A percentile compares a stretch with the other conserved stretches of the same genome.
Conservation (phyloP, 140 eudicot species). For the Flaveria floridana region DNA sequence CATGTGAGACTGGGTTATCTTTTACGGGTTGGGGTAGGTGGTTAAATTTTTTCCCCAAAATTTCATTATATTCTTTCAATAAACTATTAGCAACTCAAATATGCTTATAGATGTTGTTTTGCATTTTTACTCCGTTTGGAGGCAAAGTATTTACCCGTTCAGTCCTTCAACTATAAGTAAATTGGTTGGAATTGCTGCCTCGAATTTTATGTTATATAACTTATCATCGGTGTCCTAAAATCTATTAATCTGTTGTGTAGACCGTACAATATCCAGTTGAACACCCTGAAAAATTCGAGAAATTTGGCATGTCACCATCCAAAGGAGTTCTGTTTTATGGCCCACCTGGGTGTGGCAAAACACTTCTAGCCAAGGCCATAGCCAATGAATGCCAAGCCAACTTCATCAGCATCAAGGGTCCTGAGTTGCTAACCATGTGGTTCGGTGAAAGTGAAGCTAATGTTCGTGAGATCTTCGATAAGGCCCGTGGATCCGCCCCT, state of each 20-base stretch:
- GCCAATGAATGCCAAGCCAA: conserved; percentile 89
- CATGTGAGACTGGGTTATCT: no score
- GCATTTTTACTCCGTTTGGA: neutral
- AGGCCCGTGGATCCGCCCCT: conserved; percentile 80
- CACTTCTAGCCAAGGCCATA: conserved; percentile 79
- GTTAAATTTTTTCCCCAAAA: no score
- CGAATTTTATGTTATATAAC: neutral
- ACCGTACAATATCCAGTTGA: conserved; percentile 88
- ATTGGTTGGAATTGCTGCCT: neutral
- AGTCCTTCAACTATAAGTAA: neutral
- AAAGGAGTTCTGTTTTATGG: conserved; percentile 85
- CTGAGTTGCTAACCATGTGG: conserved; percentile 80
- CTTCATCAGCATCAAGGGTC: conserved; percentile 78
- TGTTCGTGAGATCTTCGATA: conserved; percentile 70
- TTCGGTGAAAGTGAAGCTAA: conserved; percentile 83
- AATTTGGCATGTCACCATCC: conserved; percentile 83
- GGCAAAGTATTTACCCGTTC: neutral
- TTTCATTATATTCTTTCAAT: no score
- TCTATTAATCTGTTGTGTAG: conserved; percentile 31
- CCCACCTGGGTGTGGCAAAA: conserved; percentile 89
- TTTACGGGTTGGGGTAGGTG: no score
- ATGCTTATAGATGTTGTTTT: no score
- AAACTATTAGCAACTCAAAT: neutral
- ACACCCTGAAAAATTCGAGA: conserved; percentile 84
- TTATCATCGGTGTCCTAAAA: neutral